Evolutionary conservation across 257 asterid genomes (phyloP).

Genomic region (Buddleja alternifolia): DNA sequence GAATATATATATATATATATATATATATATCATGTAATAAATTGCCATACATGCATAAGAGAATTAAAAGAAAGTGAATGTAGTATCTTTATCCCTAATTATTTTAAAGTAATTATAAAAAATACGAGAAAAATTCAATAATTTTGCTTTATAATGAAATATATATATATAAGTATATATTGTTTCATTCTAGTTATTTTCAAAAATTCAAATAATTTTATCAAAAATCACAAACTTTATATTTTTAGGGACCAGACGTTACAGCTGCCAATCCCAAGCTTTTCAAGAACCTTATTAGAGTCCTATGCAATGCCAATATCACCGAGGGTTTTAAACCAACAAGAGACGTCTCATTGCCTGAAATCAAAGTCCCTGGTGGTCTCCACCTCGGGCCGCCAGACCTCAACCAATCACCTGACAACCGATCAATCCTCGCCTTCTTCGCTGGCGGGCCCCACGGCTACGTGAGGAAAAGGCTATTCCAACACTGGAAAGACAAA

Average conservation of each 20-base stretch:
- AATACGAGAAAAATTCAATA: too few relatives aligned
- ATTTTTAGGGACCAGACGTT: constrained; percentile 51
- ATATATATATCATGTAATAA: too few relatives aligned
- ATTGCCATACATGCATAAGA: too few relatives aligned
- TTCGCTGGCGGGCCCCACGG: constrained; percentile 78
- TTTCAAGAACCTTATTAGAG: constrained; percentile 48
- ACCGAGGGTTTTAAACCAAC: constrained; percentile 60
- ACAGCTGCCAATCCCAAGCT: constrained; percentile 36
- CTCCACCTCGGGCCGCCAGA: constrained; percentile 40
- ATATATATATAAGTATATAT: too few relatives aligned
- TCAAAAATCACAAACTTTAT: not conserved
- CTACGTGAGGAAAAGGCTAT: constrained; percentile 39
- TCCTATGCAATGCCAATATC: constrained; percentile 67
- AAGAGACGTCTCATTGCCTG: constrained; percentile 59
- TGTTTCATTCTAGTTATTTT: not conserved
- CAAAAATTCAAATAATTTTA: not conserved
- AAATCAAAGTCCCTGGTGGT: constrained; percentile 35
- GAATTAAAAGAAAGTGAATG: too few relatives aligned
- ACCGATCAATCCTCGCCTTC: constrained; percentile 48
- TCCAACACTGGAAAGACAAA: constrained; percentile 44
- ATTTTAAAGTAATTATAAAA: too few relatives aligned
- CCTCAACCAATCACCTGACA: constrained; percentile 20
- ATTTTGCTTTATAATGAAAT: too few relatives aligned
- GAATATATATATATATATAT: too few relatives aligned
- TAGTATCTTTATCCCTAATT: too few relatives aligned